A percentile compares a stretch with the other conserved stretches of the same genome.
phyloP scores from a whole-genome alignment of 768 basidiomycete genomes.

The Cubamyces sp. region DNA sequence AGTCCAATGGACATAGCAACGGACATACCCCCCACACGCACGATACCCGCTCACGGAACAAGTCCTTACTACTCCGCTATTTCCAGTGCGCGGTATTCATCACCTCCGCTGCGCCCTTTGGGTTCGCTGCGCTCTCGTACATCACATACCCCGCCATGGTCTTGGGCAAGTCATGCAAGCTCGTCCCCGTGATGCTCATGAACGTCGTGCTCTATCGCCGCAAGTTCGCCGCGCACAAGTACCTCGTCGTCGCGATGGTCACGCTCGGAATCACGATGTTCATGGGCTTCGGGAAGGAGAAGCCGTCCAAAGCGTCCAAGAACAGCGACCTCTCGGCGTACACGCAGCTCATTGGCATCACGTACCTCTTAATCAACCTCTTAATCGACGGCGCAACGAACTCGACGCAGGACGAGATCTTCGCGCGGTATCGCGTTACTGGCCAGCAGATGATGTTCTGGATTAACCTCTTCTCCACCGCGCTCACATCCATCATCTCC shows the following conservation, averaged over 20 bases:
- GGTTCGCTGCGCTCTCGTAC: conserved; percentile 92
- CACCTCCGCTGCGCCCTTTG: conserved; percentile 91
- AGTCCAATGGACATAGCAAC: conserved; percentile 25
- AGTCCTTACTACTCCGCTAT: conserved; percentile 68
- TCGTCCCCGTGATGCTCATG: conserved; percentile 98
- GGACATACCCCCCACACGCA: conserved; percentile 32
- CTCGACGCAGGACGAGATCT: conserved; percentile 97
- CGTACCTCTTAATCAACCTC: conserved; percentile 84
- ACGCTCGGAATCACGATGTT: conserved; percentile 90
- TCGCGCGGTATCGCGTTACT: conserved; percentile 68
- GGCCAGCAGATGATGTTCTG: conserved; percentile 99
- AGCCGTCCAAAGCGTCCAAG: conserved; percentile 40
- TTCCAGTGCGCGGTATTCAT: conserved; percentile 87
- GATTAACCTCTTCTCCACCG: conserved; percentile 88
- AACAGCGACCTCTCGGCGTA: conserved; percentile 46
- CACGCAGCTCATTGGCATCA: conserved; percentile 69
- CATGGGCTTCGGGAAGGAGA: conserved; percentile 83
- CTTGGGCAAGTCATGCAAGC: conserved; percentile 97
- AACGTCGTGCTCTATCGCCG: conserved; percentile 95
- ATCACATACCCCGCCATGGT: conserved; percentile 99
- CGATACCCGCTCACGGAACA: conserved; percentile 38
- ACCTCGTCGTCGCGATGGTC: conserved; percentile 92
- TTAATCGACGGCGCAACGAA: conserved; percentile 92
- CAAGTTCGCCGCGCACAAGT: conserved; percentile 91
- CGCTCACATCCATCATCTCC: conserved; percentile 69